Evolutionary conservation across 2,329 filamentous ascomycete genomes (phyloP), one percentile per base, ranked within the genome.

Genomic region (Nemania sp.): DNA sequence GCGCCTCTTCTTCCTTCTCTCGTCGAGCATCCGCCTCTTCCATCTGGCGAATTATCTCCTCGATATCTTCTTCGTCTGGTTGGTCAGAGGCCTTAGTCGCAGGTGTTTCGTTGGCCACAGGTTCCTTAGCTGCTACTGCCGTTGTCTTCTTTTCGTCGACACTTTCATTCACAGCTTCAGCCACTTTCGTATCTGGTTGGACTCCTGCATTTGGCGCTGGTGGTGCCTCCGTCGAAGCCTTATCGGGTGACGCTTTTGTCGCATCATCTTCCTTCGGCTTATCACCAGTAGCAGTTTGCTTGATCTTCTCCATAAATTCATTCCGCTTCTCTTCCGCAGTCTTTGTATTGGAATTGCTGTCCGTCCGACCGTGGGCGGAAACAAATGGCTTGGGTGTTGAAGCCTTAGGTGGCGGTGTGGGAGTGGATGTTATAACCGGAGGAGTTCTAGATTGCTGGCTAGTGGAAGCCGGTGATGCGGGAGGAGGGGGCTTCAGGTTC

Each of bases 221-320:
- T 42, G 70, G 68, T 10, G 69, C 64, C 35, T 68, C 66, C 18
- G 68, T 62, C 34, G 64, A 64, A 25, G 72, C 70, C 51, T 75
- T 75, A 51, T 74, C 73, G 20, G 69, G 69, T 29, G 72, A 67
- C 15, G 61, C 56, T 52, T 75, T 73, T 9, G 71, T 73, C 18
- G 71, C 72, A 62, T 78, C 77, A 2, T 81, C 80, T 58, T 84
- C 80, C 67, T 81, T 81, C 54, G 78, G 73, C 62, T 79, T 79
- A 57, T 80, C 76, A 55, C 75, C 76, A 42, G 65, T 68, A 10
- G 71, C 80, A 57, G 87, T 86, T 54, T 85, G 84, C 72, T 88
- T 86, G 61, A 96, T 88, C 73, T 91, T 89, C 73, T 90, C 87
- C 75, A 90, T 89, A 71, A 93, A 90, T 77, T 96, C 92, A 66